These are phyloP conservation scores for Cladosporium sp. DNA, from an alignment of 2,329 filamentous ascomycete species.

Conservation along the genomic window DNA sequence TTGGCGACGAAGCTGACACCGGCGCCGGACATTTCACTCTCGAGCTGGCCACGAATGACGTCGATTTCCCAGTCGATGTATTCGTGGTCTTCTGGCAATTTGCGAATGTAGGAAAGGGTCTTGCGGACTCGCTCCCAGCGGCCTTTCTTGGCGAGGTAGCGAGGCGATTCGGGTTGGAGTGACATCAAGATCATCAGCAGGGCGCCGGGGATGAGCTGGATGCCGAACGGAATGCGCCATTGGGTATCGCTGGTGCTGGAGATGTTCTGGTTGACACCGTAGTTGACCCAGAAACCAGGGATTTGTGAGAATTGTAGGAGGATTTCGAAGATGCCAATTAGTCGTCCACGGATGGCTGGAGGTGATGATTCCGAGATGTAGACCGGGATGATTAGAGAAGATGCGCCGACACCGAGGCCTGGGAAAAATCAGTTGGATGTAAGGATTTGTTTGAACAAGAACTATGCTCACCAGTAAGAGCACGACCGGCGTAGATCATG, in stretches of 20 bases:
- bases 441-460: background rate
- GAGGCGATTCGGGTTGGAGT: constrained; percentile 25
- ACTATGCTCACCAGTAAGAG: constrained; percentile 32
- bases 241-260: constrained; percentile 16
- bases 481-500: constrained; percentile 47
- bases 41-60: constrained; percentile 2
- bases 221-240: constrained; percentile 19
- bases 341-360: constrained; percentile 50
- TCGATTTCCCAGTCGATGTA: constrained; percentile 9
- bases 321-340: constrained; percentile 17
- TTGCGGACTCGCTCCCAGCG: background rate
- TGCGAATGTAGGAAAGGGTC: constrained; percentile 1
- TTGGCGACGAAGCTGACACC: constrained; percentile 25
- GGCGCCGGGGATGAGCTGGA: constrained; percentile 26
- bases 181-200: constrained; percentile 22
- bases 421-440: constrained; percentile 35
- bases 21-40: constrained; percentile 2
- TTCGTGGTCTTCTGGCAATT: constrained; percentile 2
- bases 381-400: constrained; percentile 53
- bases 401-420: constrained; percentile 49
- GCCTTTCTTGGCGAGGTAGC: constrained; percentile 18
- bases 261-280: constrained; percentile 43
- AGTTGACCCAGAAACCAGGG: constrained; percentile 29
- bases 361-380: constrained; percentile 57
- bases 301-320: constrained; percentile 18